Evolutionary conservation across 139 green algal species (phyloP).

Genomic region (Chlorella sp.): DNA sequence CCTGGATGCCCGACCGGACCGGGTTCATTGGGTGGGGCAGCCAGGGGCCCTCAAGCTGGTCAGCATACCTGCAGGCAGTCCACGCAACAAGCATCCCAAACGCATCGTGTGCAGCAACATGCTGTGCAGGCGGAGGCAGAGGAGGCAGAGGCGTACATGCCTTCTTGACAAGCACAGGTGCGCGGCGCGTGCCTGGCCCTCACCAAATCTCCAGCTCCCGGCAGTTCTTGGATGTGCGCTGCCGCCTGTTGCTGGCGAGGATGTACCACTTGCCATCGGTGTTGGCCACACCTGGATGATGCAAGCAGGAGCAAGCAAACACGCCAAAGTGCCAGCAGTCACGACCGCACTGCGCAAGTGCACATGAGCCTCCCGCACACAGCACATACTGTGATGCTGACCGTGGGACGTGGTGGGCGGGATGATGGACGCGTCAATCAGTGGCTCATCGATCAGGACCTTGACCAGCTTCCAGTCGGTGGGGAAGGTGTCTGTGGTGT

Average conservation of each 20-base stretch:
- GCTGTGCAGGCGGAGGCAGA: neutral
- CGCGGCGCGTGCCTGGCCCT: too few species aligned
- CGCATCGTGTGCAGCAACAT: too few species aligned
- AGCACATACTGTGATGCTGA: too few species aligned
- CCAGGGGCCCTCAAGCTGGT: conserved; percentile 27
- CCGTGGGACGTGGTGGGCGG: neutral
- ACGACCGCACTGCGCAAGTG: too few species aligned
- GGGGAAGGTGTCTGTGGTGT: conserved; percentile 6
- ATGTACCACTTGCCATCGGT: neutral
- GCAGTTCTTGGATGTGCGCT: conserved; percentile 4
- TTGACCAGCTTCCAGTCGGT: neutral
- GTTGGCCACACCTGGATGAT: neutral
- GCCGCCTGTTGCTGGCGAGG: neutral
- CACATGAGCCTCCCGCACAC: too few species aligned
- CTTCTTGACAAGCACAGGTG: too few species aligned
- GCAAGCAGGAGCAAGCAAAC: too few species aligned
- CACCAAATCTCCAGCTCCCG: conserved; percentile 21
- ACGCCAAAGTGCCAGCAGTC: too few species aligned
- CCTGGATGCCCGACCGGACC: conserved; percentile 12
- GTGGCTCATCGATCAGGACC: neutral
- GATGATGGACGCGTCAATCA: neutral
- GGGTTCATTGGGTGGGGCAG: conserved; percentile 20
- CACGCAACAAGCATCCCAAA: too few species aligned
- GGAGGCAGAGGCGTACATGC: neutral
- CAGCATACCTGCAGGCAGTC: conserved; percentile 8